Evolutionary conservation across 163 green algal species (phyloP), one percentile per base, ranked within the genome.

Genomic region (Chloromonas sp.): DNA sequence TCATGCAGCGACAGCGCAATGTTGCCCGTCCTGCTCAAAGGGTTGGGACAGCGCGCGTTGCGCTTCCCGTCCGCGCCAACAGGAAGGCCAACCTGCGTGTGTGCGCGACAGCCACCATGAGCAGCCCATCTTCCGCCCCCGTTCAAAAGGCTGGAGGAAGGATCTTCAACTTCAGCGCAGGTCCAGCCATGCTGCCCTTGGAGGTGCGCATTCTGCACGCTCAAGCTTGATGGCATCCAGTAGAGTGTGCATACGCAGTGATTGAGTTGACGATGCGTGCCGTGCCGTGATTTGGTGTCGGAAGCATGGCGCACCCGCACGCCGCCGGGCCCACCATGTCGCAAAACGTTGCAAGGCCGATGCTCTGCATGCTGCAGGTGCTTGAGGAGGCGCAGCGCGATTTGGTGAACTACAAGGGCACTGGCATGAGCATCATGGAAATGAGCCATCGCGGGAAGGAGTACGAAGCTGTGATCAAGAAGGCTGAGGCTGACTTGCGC

Each of bases 381-480:
- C 92, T 99, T 84, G 92, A 98, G 91, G 79, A 95, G 84, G 92
- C 96, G 0, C 95, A 98, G 90, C 86, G 82, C 5, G 97, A 99
- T 57, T 88, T 98, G 59, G 83, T 99, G n/a, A 98, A 98, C 92
- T 99, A 92, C 91, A 89, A 92, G 88, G 95, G 92, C 80, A 91
- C 85, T 62, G 92, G 92, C 85, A 98, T 98, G 93, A 96, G 91
- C 87, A 96, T 99, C 15, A 98, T 99, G 95, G 97, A 99, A 93
- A 99, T 99, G 97, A 96, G 89, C 82, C 97, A 99, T 88, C 93
- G 97, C 81, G 94, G 96, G 81, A 99, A 99, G 90, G 95, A 98
- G 86, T 99, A 98, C 89, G 94, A 95, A 59, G 89, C 83, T 83
- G 98, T 99, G 84, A 92, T 94, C 8, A 87, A 94, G 61, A 92